These are phyloP conservation scores for Trametes cinnabarina DNA, from an alignment of 768 basidiomycete species.

Conservation along the genomic window DNA sequence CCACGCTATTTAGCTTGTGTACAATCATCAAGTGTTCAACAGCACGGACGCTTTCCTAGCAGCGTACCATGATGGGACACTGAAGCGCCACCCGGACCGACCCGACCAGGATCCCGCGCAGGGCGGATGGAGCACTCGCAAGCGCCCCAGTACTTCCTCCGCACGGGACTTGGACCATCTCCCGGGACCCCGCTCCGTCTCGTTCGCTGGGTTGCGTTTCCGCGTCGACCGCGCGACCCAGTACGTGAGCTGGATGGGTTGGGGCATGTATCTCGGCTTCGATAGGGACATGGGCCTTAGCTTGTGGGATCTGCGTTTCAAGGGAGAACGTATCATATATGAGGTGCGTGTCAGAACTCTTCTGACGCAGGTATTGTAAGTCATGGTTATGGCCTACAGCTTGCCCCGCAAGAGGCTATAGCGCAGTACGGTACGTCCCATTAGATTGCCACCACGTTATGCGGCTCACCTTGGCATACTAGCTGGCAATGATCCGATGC, in stretches of 20 bases:
- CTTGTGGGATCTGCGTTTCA: conserved; percentile 59
- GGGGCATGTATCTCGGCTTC: conserved; percentile 60
- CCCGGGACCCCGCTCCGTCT: conserved; percentile 62
- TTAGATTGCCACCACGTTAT: background rate
- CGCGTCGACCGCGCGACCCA: conserved; percentile 49
- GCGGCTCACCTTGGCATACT: background rate
- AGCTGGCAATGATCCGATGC: conserved; percentile 63
- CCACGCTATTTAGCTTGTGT: conserved; percentile 42
- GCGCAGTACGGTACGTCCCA: conserved; percentile 51
- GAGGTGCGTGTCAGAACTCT: conserved; percentile 48
- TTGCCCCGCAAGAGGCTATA: conserved; percentile 61
- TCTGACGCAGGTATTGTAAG: too few species aligned
- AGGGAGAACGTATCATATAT: conserved; percentile 59
- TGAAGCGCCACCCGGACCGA: conserved; percentile 40
- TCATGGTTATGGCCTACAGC: conserved; percentile 29
- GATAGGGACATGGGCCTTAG: conserved; percentile 65
- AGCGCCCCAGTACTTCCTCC: conserved; percentile 32
- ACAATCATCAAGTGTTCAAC: conserved; percentile 57
- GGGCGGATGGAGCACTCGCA: conserved; percentile 46
- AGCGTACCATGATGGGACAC: conserved; percentile 53
- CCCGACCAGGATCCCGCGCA: conserved; percentile 26
- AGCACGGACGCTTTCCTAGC: conserved; percentile 47
- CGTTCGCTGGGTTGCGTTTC: conserved; percentile 58
- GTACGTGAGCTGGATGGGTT: conserved; percentile 70
- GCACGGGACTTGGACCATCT: conserved; percentile 59